Base-by-base conservation (phyloP, 176 grass and related monocot species). In the Musa beccarii region DNA sequence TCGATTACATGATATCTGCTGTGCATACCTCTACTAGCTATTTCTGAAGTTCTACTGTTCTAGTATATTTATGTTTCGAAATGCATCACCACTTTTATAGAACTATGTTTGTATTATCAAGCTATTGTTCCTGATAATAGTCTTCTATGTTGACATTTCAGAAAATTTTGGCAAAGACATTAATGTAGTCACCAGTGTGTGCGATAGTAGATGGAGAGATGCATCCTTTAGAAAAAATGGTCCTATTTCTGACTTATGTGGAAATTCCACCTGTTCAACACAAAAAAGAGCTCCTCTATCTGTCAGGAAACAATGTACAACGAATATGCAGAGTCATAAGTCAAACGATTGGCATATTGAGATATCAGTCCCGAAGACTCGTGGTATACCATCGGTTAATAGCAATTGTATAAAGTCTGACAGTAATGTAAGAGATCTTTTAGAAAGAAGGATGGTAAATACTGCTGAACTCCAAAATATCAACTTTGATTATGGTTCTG, bases 341-440 rank as follows among this genome's bases (percentile, higher is more conserved):
- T 68, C 81, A 53, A 86, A 72, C 62, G 88, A 87, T 79, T 94
- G 95, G 95, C 83, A 85, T 68, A 84, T 94, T 80, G 88, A 99
- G 78, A 84, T 94, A 84, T 84, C 95, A 85, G 76, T 91, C 71
- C 90, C 90, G 11, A 99, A 99, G 80, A 82, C 81, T 76, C 84
- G 74, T 65, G 65, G 57, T 73, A 78, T 81, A 14, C 74, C 83
- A 50, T 17, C 73, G 15, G 65, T 66, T 85, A 26, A 80, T 54
- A 25, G 52, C 76, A 76, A 82, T 81, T 75, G 68, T 61, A 86
- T 79, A 77, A 56, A n/a, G 59, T 76, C 82, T 69, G 50, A 66
- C 8, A 80, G 50, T 68, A 53, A 16, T 76, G 76, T 72, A 54
- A 74, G 49, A 79, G 91, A 85, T 79, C 77, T 78, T 83, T 14